Base-by-base conservation (phyloP, 192 early-diverging fungal species). In the Umbelopsis vinacea region DNA sequence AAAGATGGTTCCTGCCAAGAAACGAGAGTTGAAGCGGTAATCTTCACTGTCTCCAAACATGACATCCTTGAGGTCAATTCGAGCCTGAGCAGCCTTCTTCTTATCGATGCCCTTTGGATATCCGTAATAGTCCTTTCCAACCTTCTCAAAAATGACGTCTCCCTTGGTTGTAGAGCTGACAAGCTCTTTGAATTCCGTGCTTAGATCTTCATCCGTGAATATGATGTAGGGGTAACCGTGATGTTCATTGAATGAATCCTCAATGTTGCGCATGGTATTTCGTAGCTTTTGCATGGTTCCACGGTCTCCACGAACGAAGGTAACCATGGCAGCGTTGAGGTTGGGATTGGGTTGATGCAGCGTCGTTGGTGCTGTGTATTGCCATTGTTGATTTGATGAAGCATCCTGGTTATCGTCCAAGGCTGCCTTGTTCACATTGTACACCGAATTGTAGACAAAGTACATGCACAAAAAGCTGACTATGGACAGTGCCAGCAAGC, bases 21-120 rank as follows among this genome's bases (percentile, higher is more conserved):
- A 76, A 14, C 79, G 72, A 46, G 91, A 88, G 68, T 87, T 78
- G 76, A 85, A 88, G 0, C 74, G 68, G 50, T 70, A 74, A 12
- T 71, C 45, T n/a, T 76, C 72, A 17, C 69, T 76, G 43, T 73
- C 68, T 33, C 70, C 79, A 70, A 74, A 67, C 60, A 76, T 71
- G 0, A 73, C 55, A 68, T 69, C 57, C 53, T 75, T 70, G 71
- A 80, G 45, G 19, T 76, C 38, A 3, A 57, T 19, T 37, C 71
- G 46, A 14, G 78, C 74, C 17, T 73, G 12, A 17, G 52, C 68
- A 17, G 78, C 74, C 23, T 71, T 73, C 40, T 67, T 70, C 40
- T 37, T 48, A 68, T 73, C 71, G 21, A 76, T 76, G 11, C 38
- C 26, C 12, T 68, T 55, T 5, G 75, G 46, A 47, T 72, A 75